Conservation (phyloP, 805 yeast species). For the Suhomyces kilbournensis region DNA sequence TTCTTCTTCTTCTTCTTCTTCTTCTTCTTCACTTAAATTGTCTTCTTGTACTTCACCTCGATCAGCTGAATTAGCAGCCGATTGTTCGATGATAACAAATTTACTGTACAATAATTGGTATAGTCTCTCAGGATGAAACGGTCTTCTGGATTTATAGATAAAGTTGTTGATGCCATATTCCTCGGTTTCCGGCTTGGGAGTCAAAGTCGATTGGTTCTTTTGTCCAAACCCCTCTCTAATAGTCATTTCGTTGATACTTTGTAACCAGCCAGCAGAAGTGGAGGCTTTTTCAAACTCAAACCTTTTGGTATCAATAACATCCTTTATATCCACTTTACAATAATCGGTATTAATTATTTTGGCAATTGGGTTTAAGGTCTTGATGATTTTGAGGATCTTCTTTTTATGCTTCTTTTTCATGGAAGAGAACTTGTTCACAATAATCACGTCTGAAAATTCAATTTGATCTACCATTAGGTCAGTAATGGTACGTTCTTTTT, state of each 20-base stretch:
- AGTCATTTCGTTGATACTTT: constrained; percentile 37
- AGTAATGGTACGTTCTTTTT: constrained; percentile 43
- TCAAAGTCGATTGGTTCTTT: constrained; percentile 12
- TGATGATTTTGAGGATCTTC: constrained; percentile 31
- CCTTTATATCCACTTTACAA: constrained; percentile 33
- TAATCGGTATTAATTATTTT: constrained; percentile 34
- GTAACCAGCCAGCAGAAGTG: constrained; percentile 46
- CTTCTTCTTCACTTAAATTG: constrained; percentile 14
- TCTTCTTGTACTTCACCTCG: constrained; percentile 12
- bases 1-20: constrained; percentile 13
- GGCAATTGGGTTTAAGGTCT: constrained; percentile 43
- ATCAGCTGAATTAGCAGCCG: constrained; percentile 13
- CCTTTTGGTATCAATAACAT: constrained; percentile 33
- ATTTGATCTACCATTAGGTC: constrained; percentile 47
- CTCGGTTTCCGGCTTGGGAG: constrained; percentile 46
- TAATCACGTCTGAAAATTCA: constrained; percentile 45
- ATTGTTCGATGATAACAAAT: constrained; percentile 26
- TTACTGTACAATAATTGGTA: constrained; percentile 34
- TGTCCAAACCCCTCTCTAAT: constrained; percentile 29
- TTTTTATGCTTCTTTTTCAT: constrained; percentile 22
- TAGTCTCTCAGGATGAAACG: constrained; percentile 46
- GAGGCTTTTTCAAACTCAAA: constrained; percentile 43
- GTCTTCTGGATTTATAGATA: constrained; percentile 38
- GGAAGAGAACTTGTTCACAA: constrained; percentile 36
- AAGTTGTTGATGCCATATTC: constrained; percentile 46